These are phyloP conservation scores for Penicillium sp. DNA, from an alignment of 2,329 filamentous ascomycete species.

Conservation along the genomic window DNA sequence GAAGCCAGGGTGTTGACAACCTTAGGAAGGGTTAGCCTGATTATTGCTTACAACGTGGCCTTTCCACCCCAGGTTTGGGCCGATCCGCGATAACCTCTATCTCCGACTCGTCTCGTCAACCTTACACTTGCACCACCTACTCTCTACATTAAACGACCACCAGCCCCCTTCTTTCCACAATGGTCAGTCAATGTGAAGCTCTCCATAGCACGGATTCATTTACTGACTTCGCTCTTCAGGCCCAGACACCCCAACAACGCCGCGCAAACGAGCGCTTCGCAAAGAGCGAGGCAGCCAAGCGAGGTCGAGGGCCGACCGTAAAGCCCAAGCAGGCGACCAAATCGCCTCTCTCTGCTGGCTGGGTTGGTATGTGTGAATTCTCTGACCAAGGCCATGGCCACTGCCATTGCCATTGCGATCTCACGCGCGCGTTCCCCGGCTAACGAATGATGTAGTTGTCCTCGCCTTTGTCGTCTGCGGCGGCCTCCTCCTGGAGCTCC, in stretches of 20 bases:
- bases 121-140: background rate
- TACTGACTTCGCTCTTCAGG: constrained; percentile 42
- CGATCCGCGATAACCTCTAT: background rate
- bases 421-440: no score
- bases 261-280: constrained; percentile 66
- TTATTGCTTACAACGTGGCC: constrained; percentile 3
- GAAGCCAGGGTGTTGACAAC: no score
- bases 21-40: no score
- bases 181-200: background rate
- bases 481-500: constrained; percentile 62
- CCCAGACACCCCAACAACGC: constrained; percentile 69
- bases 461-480: constrained; percentile 68
- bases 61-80: background rate
- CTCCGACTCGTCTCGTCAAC: background rate
- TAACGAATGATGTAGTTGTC: constrained; percentile 50
- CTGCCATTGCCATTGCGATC: background rate
- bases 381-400: background rate
- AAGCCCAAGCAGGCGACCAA: constrained; percentile 57
- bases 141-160: background rate
- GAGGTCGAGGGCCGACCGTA: constrained; percentile 57
- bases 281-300: constrained; percentile 62
- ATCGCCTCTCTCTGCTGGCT: constrained; percentile 59
- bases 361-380: constrained; percentile 59
- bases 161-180: background rate
- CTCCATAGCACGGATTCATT: background rate